phyloP scores from a whole-genome alignment of 2,329 filamentous ascomycete genomes.

The Pyrenophora seminiperda region DNA sequence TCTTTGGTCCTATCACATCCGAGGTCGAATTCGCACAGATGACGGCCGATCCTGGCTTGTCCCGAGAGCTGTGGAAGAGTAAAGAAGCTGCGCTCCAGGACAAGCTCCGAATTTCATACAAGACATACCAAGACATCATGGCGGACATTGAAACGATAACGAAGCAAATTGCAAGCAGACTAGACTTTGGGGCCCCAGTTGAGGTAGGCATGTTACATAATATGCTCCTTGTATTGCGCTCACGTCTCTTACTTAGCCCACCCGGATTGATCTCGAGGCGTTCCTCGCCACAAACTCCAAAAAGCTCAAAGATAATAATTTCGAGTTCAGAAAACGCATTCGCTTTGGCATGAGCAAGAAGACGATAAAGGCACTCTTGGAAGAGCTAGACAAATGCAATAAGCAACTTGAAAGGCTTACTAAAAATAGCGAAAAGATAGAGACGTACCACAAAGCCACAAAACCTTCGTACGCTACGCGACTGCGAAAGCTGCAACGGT shows the following conservation, averaged over 20 bases:
- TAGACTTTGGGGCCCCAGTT: conserved; percentile 44
- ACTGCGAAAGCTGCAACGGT: conserved; percentile 43
- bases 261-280: conserved; percentile 44
- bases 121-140: conserved; percentile 44
- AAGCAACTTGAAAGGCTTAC: conserved; percentile 48
- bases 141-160: conserved; percentile 44
- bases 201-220: conserved; percentile 27
- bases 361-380: conserved; percentile 42
- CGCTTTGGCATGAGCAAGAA: conserved; percentile 48
- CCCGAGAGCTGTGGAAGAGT: conserved; percentile 42
- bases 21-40: conserved; percentile 45
- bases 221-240: conserved; percentile 22
- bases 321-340: conserved; percentile 44
- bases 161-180: conserved; percentile 43
- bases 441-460: conserved; percentile 39
- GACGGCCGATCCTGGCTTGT: conserved; percentile 38
- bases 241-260: conserved; percentile 31
- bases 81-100: conserved; percentile 36
- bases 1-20: conserved; percentile 45
- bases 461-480: conserved; percentile 44
- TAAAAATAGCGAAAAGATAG: conserved; percentile 46
- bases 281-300: conserved; percentile 42
- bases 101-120: conserved; percentile 43
- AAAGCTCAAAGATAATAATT: conserved; percentile 39
- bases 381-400: conserved; percentile 47